Base-by-base conservation (phyloP, 176 grass and related monocot genomes). In the Rhynchospora breviuscula region DNA sequence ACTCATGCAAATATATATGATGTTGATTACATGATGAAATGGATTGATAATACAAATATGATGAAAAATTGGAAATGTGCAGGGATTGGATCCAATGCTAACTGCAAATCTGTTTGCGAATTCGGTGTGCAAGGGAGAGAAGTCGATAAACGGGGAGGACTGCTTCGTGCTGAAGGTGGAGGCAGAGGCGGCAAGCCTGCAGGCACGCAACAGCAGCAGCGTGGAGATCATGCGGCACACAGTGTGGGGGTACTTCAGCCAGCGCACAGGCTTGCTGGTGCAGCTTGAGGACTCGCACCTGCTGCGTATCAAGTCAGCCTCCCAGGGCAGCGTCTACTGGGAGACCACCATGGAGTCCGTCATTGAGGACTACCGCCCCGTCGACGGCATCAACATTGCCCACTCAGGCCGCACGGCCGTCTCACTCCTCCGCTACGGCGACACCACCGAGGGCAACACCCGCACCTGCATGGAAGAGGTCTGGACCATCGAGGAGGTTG, bases 181-280 rank as follows among this genome's bases (percentile, higher is more conserved):
- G 52, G 89, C 93, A 1, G 87, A 95, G 83, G 89, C 91, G 2
- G 94, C 96, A 0, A 91, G 77, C 91, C 88, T 99, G 44, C 93
- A 87, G 0, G 96, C 88, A 18, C 89, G 93, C 46, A 99, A 94
- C 86, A 89, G 89, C 91, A 67, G 82, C 89, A 93, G 89, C 80
- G 91, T 99, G 7, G 93, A 99, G 87, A 95, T 99, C 87, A 93
- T 99, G 78, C 78, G 91, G 4, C 96, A 99, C 86, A 95, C 89
- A 1, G 88, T 99, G 40, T 99, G 96, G 96, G 96, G 96, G 0
- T 95, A 93, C 93, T 99, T 99, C 91, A 99, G 96, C 89, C 93
- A 99, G 85, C 91, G 96, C 12, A 93, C 93, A 0, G 96, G 96
- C 13, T 86, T 99, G 57, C 93, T 99, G 19, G 86, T 93, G 81